phyloP scores from a whole-genome alignment of 495 filamentous ascomycete species.

The Lepidopterella palustris region DNA sequence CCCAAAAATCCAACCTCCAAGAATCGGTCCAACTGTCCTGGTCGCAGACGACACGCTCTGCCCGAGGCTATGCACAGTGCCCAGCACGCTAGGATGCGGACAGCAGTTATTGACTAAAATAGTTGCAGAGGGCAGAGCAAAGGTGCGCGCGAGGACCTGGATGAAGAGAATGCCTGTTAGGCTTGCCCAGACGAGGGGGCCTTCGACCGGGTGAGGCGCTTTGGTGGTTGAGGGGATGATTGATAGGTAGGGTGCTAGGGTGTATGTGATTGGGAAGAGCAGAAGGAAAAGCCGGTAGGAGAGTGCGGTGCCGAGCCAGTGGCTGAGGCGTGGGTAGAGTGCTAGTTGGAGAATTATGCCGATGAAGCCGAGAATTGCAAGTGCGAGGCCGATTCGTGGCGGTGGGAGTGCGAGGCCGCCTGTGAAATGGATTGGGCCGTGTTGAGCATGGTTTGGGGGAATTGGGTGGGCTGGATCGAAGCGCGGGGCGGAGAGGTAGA shows the following conservation, averaged over 20 bases:
- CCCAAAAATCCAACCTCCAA: constrained; percentile 60
- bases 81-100: constrained; percentile 55
- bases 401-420: constrained; percentile 69
- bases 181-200: constrained; percentile 52
- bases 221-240: constrained; percentile 43
- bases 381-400: constrained; percentile 59
- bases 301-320: constrained; percentile 54
- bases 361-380: constrained; percentile 61
- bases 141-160: constrained; percentile 66
- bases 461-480: constrained; percentile 40
- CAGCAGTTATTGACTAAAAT: constrained; percentile 66
- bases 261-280: constrained; percentile 61
- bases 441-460: constrained; percentile 31
- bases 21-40: constrained; percentile 58
- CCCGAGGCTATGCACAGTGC: constrained; percentile 63
- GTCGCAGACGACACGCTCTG: constrained; percentile 55
- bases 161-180: constrained; percentile 58
- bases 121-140: constrained; percentile 59
- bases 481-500: constrained; percentile 62
- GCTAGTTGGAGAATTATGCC: constrained; percentile 65
- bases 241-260: constrained; percentile 60
- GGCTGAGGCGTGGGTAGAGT: constrained; percentile 58
- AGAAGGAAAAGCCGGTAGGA: constrained; percentile 54
- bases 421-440: constrained; percentile 56
- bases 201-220: constrained; percentile 48